Conservation (phyloP, 257 asterid species). For the Anisodus tanguticus region DNA sequence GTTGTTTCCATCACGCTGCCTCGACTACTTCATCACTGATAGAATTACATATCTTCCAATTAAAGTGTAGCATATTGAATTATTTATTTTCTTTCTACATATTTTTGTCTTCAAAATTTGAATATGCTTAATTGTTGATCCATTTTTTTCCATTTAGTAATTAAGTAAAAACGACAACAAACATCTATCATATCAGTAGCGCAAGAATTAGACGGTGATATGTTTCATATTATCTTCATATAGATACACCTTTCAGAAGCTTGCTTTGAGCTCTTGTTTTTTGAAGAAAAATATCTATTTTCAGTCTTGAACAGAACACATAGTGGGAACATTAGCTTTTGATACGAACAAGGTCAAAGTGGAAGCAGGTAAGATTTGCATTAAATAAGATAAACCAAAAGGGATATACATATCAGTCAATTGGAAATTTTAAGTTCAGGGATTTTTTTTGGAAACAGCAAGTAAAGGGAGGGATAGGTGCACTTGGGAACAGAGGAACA, state of each 20-base stretch:
- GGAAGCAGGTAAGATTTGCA: background rate
- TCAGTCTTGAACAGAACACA: background rate
- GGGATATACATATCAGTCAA: background rate
- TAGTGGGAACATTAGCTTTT: constrained; percentile 9
- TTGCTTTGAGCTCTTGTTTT: background rate
- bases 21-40: constrained; percentile 16
- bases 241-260: background rate
- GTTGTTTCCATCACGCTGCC: constrained; percentile 31
- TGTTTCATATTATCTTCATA: constrained; percentile 11
- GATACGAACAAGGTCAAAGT: background rate
- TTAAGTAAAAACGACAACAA: background rate
- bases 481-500: background rate
- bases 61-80: background rate
- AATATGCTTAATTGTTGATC: background rate
- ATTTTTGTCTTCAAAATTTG: background rate
- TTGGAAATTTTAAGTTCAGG: background rate
- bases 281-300: background rate
- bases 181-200: background rate
- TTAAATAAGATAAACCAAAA: background rate
- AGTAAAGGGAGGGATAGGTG: background rate
- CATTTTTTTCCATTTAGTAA: background rate
- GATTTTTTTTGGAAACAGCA: background rate
- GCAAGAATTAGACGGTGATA: background rate
- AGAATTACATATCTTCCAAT: background rate
- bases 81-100: background rate